A percentile compares a stretch with the other conserved stretches of the same genome.
Conservation (phyloP, 2,329 filamentous ascomycete genomes). For the Paecilomyces fulvus region DNA sequence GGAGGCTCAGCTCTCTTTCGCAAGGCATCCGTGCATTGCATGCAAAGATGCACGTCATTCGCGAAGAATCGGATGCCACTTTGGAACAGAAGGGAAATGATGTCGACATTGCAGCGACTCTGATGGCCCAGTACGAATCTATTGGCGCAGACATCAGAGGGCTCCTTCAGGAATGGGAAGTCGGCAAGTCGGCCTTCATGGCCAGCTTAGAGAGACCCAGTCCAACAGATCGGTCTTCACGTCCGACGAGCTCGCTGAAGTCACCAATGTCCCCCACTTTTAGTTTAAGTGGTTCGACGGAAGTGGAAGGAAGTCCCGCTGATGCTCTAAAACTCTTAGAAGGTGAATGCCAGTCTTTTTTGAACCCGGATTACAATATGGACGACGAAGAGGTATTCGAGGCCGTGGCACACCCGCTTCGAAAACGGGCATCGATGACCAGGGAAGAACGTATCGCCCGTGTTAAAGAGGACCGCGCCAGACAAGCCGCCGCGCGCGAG, state of each 20-base stretch:
- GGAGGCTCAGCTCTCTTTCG: slow-evolving; percentile 79
- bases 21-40: slow-evolving; percentile 86
- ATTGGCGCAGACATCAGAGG: slow-evolving; percentile 80
- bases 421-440: slow-evolving; percentile 61
- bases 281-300: slow-evolving; percentile 38
- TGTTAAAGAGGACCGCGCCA: slow-evolving; percentile 78
- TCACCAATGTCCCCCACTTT: slow-evolving; percentile 38
- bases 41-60: slow-evolving; percentile 84
- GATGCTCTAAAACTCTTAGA: slow-evolving; percentile 72
- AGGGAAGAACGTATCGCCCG: slow-evolving; percentile 80
- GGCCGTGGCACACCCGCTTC: slow-evolving; percentile 67
- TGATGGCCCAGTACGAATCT: slow-evolving; percentile 88
- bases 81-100: slow-evolving; percentile 62
- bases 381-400: slow-evolving; percentile 78
- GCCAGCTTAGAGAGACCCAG: slow-evolving; percentile 75
- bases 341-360: slow-evolving; percentile 49
- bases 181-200: slow-evolving; percentile 73
- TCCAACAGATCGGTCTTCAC: slow-evolving; percentile 48
- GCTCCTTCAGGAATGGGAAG: slow-evolving; percentile 76
- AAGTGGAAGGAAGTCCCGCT: slow-evolving; percentile 50
- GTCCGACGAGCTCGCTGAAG: slow-evolving; percentile 39
- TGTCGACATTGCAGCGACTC: slow-evolving; percentile 64
- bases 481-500: slow-evolving; percentile 62
- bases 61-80: slow-evolving; percentile 77
- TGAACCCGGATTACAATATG: slow-evolving; percentile 19